Evolutionary conservation across 2,329 filamentous ascomycete species (phyloP), one percentile per base, ranked within the genome.

Genomic region (Knoxdaviesia capensis): DNA sequence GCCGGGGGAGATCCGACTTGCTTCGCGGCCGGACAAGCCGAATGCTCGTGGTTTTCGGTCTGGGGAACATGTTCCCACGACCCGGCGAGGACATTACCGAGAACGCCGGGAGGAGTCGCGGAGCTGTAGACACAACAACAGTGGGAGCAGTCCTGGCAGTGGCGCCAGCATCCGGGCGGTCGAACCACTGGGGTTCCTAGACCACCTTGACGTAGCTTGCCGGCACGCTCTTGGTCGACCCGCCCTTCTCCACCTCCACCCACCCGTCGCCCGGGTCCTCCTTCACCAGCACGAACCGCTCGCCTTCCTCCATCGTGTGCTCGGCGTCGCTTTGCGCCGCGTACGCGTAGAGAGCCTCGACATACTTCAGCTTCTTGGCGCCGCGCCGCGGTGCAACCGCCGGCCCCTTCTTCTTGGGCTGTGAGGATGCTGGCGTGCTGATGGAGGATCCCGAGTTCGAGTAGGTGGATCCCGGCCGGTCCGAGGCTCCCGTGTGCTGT

Each of bases 201-300:
- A 83, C 74, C 53, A 79, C 72, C 59, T 86, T 80, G 45, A 96
- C 73, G 63, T 96, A 98, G 58, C 85, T 93, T 34, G 87, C 87
- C 38, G 90, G 90, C 42, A 98, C 90, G 56, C 86, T 94, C 54
- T 77, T 87, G 40, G 78, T 84, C 36, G 77, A 65, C 1, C 87
- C 87, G 11, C 84, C 86, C 59, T 84, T 86, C 63, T 96, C 90
- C 11, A 98, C 90, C 62, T 96, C 90, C 31, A 79, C 84, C 90
- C 90, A 98, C 0, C 90, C 90, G 62, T 96, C 90, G 1, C 90
- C 90, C 0, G 77, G 71, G 54, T 96, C 88, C 44, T 83, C 77
- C 52, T 78, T 86, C 46, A 94, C 76, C 32, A 98, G 65, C 35
- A 98, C 86, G 53, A 98, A 92, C 41, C 77, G 72, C 59, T 98